Evolutionary conservation across 2,329 filamentous ascomycete species (phyloP), one percentile per base, ranked within the genome.

Genomic region (Sclerotinia subarctica): DNA sequence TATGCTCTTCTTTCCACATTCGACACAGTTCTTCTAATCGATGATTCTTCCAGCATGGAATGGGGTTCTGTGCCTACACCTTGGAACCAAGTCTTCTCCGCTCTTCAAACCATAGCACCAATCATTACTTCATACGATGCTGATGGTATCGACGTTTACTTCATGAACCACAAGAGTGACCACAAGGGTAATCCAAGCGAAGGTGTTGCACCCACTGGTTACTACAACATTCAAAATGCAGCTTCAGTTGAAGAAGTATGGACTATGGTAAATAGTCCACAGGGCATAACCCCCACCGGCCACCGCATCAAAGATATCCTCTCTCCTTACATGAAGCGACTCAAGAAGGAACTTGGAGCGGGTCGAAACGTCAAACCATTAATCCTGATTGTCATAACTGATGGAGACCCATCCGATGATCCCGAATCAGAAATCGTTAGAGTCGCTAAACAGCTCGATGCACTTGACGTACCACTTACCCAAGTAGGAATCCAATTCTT

Each of bases 401-500:
- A 98, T 77, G 95, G 95, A 6, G 87, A 83, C 52, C 88, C 95
- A 1, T 88, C 84, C 1, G 93, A 97, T 77, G 92, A 96, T 72
- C 88, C 90, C 0, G 90, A 94, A 77, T 83, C 82, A 10, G 83
- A 88, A 35, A 87, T 98, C 59, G 81, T 92, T 52, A 78, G 80
- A 4, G 82, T 86, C 0, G 94, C 93, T 0, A 84, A 84, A 78
- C 88, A 86, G 75, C 85, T 98, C 44, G 90, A 95, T 75, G 79
- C 79, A 64, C 78, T 90, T 10, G 84, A 88, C 11, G 93, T 93
- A 0, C 87, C 90, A 5, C 84, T 88, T 0, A 91, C 91, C 82
- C 95, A 98, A 80, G 82, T 97, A 11, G 94, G 94, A 46, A 87
- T 98, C 68, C 94, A 98, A 78, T 98, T 98, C 81, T 96, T 98